These are phyloP conservation scores for Colletotrichum noveboracense DNA, from an alignment of 2,329 filamentous ascomycete species.

Conservation along the genomic window DNA sequence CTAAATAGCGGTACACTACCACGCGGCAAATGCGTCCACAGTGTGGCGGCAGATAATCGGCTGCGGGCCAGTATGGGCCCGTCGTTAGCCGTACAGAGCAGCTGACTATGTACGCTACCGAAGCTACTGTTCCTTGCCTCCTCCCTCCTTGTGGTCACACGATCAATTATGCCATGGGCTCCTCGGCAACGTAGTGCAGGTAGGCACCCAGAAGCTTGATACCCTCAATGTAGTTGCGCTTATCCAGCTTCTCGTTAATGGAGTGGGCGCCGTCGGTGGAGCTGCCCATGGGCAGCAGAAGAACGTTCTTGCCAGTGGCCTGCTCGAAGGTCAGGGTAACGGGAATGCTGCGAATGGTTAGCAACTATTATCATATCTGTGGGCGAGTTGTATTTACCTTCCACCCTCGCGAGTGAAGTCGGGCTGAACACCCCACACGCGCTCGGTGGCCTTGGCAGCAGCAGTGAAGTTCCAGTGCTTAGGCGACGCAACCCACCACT, in stretches of 20 bases:
- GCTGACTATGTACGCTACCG: not conserved
- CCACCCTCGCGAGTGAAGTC: constrained; percentile 97
- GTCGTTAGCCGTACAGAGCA: not conserved
- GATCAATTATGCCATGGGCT: constrained; percentile 59
- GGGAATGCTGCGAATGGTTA: constrained; percentile 72
- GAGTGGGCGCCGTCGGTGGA: constrained; percentile 96
- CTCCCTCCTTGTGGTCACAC: not conserved
- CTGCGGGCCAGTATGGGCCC: not conserved
- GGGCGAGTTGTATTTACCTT: constrained; percentile 58
- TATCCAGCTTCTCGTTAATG: constrained; percentile 98
- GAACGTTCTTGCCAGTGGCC: constrained; percentile 96
- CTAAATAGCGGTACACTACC: not conserved
- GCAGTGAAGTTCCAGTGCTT: constrained; percentile 99
- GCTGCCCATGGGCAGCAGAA: constrained; percentile 95
- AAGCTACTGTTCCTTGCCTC: not conserved
- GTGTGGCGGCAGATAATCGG: not conserved
- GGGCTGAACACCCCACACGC: constrained; percentile 91
- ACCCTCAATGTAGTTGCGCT: constrained; percentile 96
- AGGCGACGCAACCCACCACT: constrained; percentile 98
- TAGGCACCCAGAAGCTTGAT: constrained; percentile 96
- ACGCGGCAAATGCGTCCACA: not conserved
- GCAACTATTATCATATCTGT: not conserved
- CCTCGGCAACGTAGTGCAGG: constrained; percentile 93
- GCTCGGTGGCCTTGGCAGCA: constrained; percentile 93
- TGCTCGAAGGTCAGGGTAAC: constrained; percentile 97